Base-by-base conservation (phyloP, 2,329 filamentous ascomycete species). In the Talaromyces rugulosus region DNA sequence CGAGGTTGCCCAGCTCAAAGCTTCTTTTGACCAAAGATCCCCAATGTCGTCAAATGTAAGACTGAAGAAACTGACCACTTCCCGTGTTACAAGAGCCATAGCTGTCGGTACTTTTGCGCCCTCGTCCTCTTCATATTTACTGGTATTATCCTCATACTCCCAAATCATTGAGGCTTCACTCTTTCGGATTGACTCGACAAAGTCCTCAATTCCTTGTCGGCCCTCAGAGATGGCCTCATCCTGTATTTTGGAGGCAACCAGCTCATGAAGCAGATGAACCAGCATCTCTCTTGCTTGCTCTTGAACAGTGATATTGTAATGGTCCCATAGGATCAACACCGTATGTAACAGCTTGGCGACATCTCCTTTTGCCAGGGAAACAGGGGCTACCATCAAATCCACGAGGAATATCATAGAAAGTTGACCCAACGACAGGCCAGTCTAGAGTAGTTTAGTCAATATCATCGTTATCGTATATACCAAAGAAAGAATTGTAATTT, bases 211-310 rank as follows among this genome's bases (percentile, higher is more conserved):
- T 0, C 87, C 85, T 64, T 87, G 83, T 71, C 91, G 92, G 58
- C 87, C 87, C 2, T 87, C 86, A 18, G 82, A 83, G 6, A 87
- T 83, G 55, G 78, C 87, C 59, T 96, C 89, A 61, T 96, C 90
- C 63, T 96, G 87, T 53, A 89, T 82, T 68, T 86, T 86, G 1
- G 87, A 88, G 31, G 97, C 92, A 42, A 99, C 92, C 6, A 98
- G 82, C 74, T 98, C 95, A 69, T 99, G 95, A 54, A 99, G 96
- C 18, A 99, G 83, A 78, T 99, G 95, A 1, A 99, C 93, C 16
- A 99, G 85, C 93, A 99, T 96, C 76, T 99, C 95, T 56, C 93
- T 87, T 33, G 96, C 93, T 75, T 99, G 94, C 67, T 98, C 95
- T 74, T 98, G 94, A 1, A 99, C 95, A 11, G 97, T 85, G 3